These are phyloP conservation scores for Stentor coeruleus DNA, from an alignment of 73 alveolate genomes.

Conservation along the genomic window DNA sequence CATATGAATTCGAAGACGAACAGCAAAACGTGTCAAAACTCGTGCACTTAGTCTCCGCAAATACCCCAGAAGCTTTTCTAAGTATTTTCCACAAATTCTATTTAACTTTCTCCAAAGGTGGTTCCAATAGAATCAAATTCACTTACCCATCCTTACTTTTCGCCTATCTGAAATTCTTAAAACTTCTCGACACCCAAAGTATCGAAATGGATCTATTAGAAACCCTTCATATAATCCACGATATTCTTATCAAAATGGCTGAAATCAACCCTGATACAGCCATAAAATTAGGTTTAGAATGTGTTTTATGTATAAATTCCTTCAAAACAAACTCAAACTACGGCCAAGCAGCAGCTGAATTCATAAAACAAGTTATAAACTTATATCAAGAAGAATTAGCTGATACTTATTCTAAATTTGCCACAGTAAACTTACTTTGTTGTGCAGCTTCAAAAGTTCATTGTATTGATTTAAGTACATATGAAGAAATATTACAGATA, in stretches of 20 bases:
- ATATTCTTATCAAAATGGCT: background rate
- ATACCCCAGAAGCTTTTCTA: conserved; percentile 23
- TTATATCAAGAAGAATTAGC: conserved; percentile 36
- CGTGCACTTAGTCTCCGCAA: conserved; percentile 27
- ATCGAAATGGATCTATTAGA: too few relatives aligned
- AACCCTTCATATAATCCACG: conserved; percentile 48
- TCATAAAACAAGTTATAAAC: conserved; percentile 7
- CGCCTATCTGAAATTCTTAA: background rate
- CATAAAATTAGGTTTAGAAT: conserved; percentile 14
- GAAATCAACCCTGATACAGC: conserved; percentile 24
- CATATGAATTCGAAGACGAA: conserved; percentile 43
- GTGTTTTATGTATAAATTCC: conserved; percentile 17
- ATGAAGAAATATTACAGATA: conserved; percentile 21
- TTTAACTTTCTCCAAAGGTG: conserved; percentile 29
- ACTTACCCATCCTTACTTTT: conserved; percentile 34
- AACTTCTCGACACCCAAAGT: background rate
- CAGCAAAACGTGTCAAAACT: conserved; percentile 36
- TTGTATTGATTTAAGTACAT: conserved; percentile 2
- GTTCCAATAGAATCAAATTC: conserved; percentile 37
- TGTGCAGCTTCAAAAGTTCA: background rate
- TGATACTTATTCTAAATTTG: conserved; percentile 8
- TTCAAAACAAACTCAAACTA: conserved; percentile 3
- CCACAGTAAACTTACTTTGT: conserved; percentile 6
- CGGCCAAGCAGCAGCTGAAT: conserved; percentile 27
- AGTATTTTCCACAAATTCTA: conserved; percentile 22